phyloP scores from a whole-genome alignment of 2,329 filamentous ascomycete genomes.

The Eutypa lata region DNA sequence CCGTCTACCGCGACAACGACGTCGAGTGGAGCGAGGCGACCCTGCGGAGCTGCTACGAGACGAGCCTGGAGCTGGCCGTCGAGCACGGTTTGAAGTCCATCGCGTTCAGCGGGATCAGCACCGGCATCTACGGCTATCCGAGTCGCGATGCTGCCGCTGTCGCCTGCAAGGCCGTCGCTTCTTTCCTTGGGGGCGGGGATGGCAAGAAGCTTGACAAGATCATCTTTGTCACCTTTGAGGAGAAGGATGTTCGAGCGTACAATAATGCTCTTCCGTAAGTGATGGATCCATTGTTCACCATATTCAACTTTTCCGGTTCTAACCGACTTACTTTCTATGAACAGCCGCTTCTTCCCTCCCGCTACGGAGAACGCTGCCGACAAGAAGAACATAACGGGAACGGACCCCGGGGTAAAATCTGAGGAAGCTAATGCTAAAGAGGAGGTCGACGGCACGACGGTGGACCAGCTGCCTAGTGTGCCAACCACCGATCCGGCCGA shows the following conservation, averaged over 20 bases:
- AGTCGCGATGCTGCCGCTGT: conserved; percentile 67
- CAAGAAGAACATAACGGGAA: conserved; percentile 11
- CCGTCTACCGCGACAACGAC: conserved; percentile 58
- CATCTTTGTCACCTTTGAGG: conserved; percentile 80
- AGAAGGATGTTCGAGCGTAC: conserved; percentile 76
- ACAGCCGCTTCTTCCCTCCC: conserved; percentile 25
- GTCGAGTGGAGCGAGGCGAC: conserved; percentile 43
- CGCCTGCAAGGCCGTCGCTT: conserved; percentile 59
- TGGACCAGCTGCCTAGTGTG: conserved; percentile 32
- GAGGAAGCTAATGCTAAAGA: conserved; percentile 3
- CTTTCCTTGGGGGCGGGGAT: conserved; percentile 48
- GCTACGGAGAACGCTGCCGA: conserved; percentile 6
- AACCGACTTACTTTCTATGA: background rate
- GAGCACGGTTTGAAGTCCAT: conserved; percentile 64
- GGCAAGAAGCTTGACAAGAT: conserved; percentile 63
- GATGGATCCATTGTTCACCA: too few relatives aligned
- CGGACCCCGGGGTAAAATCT: conserved; percentile 4
- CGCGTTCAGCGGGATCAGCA: conserved; percentile 83
- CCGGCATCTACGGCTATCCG: conserved; percentile 87
- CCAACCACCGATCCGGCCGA: conserved; percentile 31
- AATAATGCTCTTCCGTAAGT: conserved; percentile 69
- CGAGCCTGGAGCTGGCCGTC: conserved; percentile 69
- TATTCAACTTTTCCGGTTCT: background rate
- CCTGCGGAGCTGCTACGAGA: conserved; percentile 63
- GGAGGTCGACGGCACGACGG: conserved; percentile 22